Evolutionary conservation across 164 flowering plant genomes (phyloP).

Genomic region (Chimonanthus praecox): DNA sequence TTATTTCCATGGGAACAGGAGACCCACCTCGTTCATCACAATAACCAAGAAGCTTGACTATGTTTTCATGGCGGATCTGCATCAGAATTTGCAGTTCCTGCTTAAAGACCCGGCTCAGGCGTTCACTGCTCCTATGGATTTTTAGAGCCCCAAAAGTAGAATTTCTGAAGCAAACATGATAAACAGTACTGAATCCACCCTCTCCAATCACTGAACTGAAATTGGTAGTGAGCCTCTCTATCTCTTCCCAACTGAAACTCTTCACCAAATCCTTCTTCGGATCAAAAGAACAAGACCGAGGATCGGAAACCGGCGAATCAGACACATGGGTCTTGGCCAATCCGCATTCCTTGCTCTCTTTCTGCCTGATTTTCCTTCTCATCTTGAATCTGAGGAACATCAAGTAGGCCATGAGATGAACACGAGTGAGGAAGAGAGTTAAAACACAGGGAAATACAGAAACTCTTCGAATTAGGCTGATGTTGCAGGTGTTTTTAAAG

Average conservation of each 20-base stretch:
- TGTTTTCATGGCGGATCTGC: constrained; percentile 39
- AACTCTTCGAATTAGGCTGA: background rate
- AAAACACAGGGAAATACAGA: background rate
- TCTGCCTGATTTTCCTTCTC: constrained; percentile 13
- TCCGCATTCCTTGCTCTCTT: constrained; percentile 7
- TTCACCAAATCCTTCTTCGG: constrained; percentile 5
- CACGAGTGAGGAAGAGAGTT: background rate
- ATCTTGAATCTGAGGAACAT: constrained; percentile 15
- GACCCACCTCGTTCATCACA: constrained; percentile 44
- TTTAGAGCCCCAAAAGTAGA: constrained; percentile 46
- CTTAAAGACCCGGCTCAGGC: constrained; percentile 43
- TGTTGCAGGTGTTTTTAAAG: background rate
- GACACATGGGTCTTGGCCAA: constrained; percentile 8
- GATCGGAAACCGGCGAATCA: background rate
- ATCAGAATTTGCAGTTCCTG: constrained; percentile 55
- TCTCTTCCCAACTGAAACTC: constrained; percentile 50
- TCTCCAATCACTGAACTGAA: constrained; percentile 48
- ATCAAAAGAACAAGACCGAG: background rate
- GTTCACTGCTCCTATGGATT: constrained; percentile 43
- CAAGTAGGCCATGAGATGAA: constrained; percentile 13
- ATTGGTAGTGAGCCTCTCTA: constrained; percentile 31
- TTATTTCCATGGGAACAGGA: background rate
- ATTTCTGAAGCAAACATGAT: constrained; percentile 34
- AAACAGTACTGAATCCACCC: constrained; percentile 76
- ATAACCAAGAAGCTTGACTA: constrained; percentile 63